Conservation (phyloP, 2,329 filamentous ascomycete species). For the Thelonectria discophora region DNA sequence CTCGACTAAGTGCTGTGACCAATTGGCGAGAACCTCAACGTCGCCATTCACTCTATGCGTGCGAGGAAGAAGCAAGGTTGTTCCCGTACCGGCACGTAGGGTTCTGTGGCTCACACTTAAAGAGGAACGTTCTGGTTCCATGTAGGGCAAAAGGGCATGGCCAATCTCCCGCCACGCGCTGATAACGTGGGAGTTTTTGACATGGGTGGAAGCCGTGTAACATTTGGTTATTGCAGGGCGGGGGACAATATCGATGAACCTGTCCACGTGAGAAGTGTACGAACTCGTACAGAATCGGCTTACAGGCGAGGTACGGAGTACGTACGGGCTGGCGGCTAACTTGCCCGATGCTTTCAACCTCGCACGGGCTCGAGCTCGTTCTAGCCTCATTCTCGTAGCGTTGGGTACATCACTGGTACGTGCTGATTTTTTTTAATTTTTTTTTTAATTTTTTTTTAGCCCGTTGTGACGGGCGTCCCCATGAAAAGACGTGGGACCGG, state of each 20-base stretch:
- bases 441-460: not conserved
- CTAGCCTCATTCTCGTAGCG: constrained; percentile 9
- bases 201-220: constrained; percentile 20
- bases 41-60: constrained; percentile 11
- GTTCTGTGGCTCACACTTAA: not conserved
- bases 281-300: constrained; percentile 4
- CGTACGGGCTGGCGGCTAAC: not conserved
- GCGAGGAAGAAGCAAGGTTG: constrained; percentile 21
- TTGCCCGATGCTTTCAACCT: constrained; percentile 5
- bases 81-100: constrained; percentile 9
- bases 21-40: constrained; percentile 3
- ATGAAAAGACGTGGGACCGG: constrained; percentile 2
- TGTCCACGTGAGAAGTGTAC: not conserved
- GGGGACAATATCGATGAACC: constrained; percentile 5
- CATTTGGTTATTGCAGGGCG: constrained; percentile 11
- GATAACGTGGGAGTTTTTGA: no score
- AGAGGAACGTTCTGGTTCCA: not conserved
- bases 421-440: constrained; percentile 5
- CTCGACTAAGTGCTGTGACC: constrained; percentile 21
- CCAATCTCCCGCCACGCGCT: not conserved
- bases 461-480: constrained; percentile 19
- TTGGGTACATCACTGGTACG: constrained; percentile 18
- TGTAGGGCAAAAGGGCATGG: constrained; percentile 9
- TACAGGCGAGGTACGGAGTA: not conserved
- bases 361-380: constrained; percentile 11